phyloP scores from a whole-genome alignment of 441 rosid genomes.

The Bruguiera hainesii region DNA sequence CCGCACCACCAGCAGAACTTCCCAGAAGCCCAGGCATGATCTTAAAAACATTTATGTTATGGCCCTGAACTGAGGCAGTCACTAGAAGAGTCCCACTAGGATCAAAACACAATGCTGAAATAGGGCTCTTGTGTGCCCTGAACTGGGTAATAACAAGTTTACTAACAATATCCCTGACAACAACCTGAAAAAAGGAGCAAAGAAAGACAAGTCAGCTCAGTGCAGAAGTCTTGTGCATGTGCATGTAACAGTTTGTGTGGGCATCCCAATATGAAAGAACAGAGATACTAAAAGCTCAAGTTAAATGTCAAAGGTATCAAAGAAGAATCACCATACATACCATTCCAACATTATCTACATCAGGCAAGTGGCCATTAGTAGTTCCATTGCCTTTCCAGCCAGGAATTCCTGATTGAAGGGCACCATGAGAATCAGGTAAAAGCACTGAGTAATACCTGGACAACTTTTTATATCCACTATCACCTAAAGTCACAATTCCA shows the following conservation, averaged over 20 bases:
- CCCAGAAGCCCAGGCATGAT: constrained; percentile 59
- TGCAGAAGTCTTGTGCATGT: not conserved
- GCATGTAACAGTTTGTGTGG: not conserved
- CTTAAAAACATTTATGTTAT: constrained; percentile 79
- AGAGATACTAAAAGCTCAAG: not conserved
- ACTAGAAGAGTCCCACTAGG: constrained; percentile 87
- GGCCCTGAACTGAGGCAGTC: constrained; percentile 90
- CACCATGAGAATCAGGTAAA: constrained; percentile 52
- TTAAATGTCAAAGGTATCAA: constrained; percentile 12
- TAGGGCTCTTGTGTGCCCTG: constrained; percentile 91
- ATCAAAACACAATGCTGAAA: constrained; percentile 87
- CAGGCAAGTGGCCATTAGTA: constrained; percentile 52
- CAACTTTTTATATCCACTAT: constrained; percentile 68
- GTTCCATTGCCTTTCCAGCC: constrained; percentile 54
- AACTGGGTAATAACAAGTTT: constrained; percentile 71
- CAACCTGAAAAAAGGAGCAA: constrained; percentile 50
- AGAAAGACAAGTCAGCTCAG: not conserved
- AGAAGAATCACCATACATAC: constrained; percentile 36
- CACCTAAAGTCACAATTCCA: constrained; percentile 77
- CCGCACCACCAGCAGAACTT: constrained; percentile 37
- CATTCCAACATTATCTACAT: constrained; percentile 76
- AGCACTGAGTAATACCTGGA: constrained; percentile 72
- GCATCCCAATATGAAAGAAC: not conserved
- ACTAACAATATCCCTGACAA: constrained; percentile 71
- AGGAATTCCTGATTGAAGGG: constrained; percentile 41